Percentiles rank a stretch among this genome's conserved stretches.
These are phyloP conservation scores for Macrophomina tecta DNA, from an alignment of 2,329 filamentous ascomycete species.

Conservation along the genomic window DNA sequence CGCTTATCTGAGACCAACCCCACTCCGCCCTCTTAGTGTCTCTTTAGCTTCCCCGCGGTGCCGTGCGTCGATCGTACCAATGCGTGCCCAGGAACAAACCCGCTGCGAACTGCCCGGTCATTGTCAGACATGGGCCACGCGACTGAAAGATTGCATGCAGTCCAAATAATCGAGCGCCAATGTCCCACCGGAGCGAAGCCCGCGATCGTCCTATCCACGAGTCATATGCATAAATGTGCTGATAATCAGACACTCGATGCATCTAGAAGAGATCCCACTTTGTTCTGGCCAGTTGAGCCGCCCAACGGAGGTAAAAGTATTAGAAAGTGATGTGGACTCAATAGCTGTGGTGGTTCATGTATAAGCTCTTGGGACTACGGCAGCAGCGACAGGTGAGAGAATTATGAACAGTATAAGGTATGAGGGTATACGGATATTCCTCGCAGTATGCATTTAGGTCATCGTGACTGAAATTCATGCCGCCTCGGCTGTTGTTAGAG, in stretches of 20 bases:
- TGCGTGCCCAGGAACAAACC: neutral
- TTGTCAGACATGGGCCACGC: constrained; percentile 10
- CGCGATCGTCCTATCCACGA: neutral
- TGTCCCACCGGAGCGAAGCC: neutral
- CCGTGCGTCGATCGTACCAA: neutral
- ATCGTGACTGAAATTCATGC: no score
- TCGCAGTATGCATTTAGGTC: no score
- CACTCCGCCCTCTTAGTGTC: constrained; percentile 10
- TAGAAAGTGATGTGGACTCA: no score
- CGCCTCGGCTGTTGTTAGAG: no score
- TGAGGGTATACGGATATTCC: no score
- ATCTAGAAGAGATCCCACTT: no score
- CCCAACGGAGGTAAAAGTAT: no score
- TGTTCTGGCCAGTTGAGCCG: no score
- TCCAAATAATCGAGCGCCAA: neutral
- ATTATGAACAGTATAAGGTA: no score
- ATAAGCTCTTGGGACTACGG: no score
- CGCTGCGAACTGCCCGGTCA: neutral
- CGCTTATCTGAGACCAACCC: constrained; percentile 19
- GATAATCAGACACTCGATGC: neutral
- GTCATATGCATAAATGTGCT: neutral
- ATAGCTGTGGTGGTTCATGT: no score
- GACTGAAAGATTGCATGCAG: neutral
- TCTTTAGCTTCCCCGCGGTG: constrained; percentile 5
- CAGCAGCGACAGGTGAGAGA: no score